Evolutionary conservation across 305 asterid genomes (phyloP), one percentile per base, ranked within the genome.

Genomic region (Fraxinus albicans): DNA sequence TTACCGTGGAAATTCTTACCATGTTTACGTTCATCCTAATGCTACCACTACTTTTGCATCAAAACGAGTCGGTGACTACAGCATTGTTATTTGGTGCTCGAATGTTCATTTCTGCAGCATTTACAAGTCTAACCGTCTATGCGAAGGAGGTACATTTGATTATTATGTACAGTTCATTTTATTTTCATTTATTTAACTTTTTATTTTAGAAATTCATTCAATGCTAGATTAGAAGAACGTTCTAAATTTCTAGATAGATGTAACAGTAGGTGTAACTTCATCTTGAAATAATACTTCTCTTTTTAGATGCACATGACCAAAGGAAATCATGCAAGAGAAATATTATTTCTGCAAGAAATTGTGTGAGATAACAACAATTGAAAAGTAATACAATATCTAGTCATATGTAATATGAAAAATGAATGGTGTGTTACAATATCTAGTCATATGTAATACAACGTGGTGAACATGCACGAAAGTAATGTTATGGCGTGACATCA

Each of bases 31-130:
- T 83, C 36, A 42, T 86, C 55, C 29, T 86, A 63, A 81, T 86
- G 72, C 83, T 86, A 13, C 88, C 88, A 12, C 79, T 86, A 53
- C 77, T 67, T 77, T 35, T 60, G 23, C 86, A 77, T 70, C 86
- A 83, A 72, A 80, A 80, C 55, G 88, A 86, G 76, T 25, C 47
- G 9, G 34, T 83, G 33, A 83, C 84, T 72, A 83, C 80, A 70
- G 42, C 83, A 40, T 36, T 76, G 44, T 35, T 86, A 36, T 86
- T 83, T 15, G 83, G 88, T n/a, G 76, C 88, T 72, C 86, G 88
- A 42, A 77, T 86, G 86, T 86, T 80, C 53, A 58, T 77, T 50
- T 44, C 4, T 13, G 78, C 88, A 50, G 74, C 84, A 2, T 76
- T 29, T 50, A 76, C 33, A 40, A 69, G 75, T 69, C 75, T 69